These are phyloP conservation scores for Sporormia fimetaria DNA, from an alignment of 495 filamentous ascomycete genomes.

Conservation along the genomic window DNA sequence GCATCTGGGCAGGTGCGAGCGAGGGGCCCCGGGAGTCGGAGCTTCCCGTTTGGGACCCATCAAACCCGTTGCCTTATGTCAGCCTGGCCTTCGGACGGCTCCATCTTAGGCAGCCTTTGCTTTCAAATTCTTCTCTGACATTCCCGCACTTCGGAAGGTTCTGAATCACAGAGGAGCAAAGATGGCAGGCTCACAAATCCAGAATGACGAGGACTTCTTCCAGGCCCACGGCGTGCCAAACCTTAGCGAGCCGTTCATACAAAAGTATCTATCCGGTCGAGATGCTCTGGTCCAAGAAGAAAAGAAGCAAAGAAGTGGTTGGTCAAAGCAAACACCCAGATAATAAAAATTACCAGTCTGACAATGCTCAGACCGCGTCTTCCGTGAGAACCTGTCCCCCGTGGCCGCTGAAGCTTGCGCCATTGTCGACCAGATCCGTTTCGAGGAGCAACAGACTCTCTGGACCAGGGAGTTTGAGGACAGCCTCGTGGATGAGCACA, in stretches of 20 bases:
- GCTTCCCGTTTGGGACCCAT: too few species aligned
- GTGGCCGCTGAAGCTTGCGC: constrained; percentile 61
- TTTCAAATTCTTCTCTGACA: not conserved
- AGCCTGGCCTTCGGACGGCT: too few species aligned
- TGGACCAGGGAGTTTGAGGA: constrained; percentile 65
- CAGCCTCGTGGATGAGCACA: constrained; percentile 43
- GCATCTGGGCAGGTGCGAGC: too few species aligned
- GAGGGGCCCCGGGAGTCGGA: too few species aligned
- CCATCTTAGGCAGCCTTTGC: too few species aligned
- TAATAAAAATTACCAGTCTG: constrained; percentile 7
- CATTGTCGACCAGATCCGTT: constrained; percentile 68
- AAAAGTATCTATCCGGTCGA: constrained; percentile 67
- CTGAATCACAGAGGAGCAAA: too few species aligned
- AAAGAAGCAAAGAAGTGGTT: constrained; percentile 70
- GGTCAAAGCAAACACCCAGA: constrained; percentile 22
- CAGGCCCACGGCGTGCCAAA: constrained; percentile 43
- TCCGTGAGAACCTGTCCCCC: constrained; percentile 59
- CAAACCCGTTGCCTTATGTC: too few species aligned
- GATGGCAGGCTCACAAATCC: constrained; percentile 7
- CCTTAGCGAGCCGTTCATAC: constrained; percentile 58
- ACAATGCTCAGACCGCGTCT: constrained; percentile 42
- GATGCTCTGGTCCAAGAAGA: constrained; percentile 68
- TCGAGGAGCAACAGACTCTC: constrained; percentile 56
- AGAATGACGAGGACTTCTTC: constrained; percentile 44
- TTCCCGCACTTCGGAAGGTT: too few species aligned